Evolutionary conservation across 2,329 filamentous ascomycete species (phyloP), one percentile per base, ranked within the genome.

Genomic region (Trichothecium sympodiale): DNA sequence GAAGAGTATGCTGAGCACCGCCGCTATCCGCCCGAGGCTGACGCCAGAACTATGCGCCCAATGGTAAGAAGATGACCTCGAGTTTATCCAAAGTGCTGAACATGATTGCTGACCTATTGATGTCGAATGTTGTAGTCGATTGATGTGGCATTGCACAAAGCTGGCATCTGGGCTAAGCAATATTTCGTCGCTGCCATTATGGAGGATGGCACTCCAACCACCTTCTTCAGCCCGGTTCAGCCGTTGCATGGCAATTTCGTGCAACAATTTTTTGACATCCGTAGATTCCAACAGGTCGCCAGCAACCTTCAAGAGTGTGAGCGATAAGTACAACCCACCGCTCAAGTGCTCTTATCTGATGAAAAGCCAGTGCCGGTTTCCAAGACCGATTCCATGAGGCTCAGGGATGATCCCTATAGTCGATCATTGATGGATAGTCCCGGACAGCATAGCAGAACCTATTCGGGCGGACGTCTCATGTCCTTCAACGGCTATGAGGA

Each of bases 181-280:
- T 76, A 67, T 47, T 74, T 76, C 42, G 57, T 76, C 25, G 69
- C 65, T 9, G 63, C 62, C 2, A 54, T 71, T 29, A 55, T 61
- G 26, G 65, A 71, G 18, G 65, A 69, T 39, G 66, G 66, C 15
- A 56, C 59, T 13, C 47, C 59, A 2, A 57, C 60, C 38, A 67
- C 60, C 4, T 70, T 68, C 37, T 58, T 62, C 3, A 65, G 64
- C 3, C 64, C 66, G 1, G 54, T 58, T 13, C 50, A 54, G 29
- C 52, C 53, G 15, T 46, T 61, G 37, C 43, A 59, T 38, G 54
- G 62, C 39, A 46, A 56, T 35, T 47, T 61, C 35, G 49, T 67
- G 33, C 51, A 53, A 3, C 57, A 59, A 16, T 70, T 74, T 39
- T 71, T 74, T 42, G 53, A 66, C 32, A 49, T 57, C 36, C 52